Conservation (phyloP, 2,329 filamentous ascomycete species). For the Colletotrichum viniferum region DNA sequence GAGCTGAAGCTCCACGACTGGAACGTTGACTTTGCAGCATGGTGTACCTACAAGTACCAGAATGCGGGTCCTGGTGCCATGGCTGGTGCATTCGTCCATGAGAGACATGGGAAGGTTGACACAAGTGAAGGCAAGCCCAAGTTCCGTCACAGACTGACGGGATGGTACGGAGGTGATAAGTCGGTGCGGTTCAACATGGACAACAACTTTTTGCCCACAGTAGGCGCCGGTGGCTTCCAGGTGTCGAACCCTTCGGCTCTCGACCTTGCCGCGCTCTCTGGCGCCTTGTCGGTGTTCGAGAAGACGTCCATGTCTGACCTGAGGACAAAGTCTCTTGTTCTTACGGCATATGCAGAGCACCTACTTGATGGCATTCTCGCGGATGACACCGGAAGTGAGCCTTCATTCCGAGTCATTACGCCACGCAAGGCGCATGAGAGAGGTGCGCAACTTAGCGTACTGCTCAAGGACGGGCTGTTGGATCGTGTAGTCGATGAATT, state of each 20-base stretch:
- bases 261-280: constrained; percentile 77
- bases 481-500: constrained; percentile 70
- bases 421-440: constrained; percentile 70
- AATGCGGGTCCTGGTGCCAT: constrained; percentile 79
- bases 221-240: constrained; percentile 76
- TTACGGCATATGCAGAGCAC: constrained; percentile 80
- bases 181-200: constrained; percentile 74
- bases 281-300: constrained; percentile 75
- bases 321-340: constrained; percentile 70
- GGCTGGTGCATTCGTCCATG: constrained; percentile 75
- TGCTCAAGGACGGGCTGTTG: constrained; percentile 70
- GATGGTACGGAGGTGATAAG: constrained; percentile 81
- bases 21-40: constrained; percentile 81
- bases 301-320: constrained; percentile 72
- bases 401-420: constrained; percentile 69
- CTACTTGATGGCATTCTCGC: constrained; percentile 56
- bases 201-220: constrained; percentile 72
- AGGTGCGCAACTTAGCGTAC: constrained; percentile 80
- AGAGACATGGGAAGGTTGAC: constrained; percentile 63
- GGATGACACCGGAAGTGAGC: constrained; percentile 31
- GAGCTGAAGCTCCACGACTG: constrained; percentile 75
- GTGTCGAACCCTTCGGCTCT: constrained; percentile 78
- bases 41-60: constrained; percentile 87
- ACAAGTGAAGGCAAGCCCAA: constrained; percentile 44
- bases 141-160: constrained; percentile 67